Evolutionary conservation across 306 rosid genomes (phyloP).

Genomic region (Cicer yamashitae): DNA sequence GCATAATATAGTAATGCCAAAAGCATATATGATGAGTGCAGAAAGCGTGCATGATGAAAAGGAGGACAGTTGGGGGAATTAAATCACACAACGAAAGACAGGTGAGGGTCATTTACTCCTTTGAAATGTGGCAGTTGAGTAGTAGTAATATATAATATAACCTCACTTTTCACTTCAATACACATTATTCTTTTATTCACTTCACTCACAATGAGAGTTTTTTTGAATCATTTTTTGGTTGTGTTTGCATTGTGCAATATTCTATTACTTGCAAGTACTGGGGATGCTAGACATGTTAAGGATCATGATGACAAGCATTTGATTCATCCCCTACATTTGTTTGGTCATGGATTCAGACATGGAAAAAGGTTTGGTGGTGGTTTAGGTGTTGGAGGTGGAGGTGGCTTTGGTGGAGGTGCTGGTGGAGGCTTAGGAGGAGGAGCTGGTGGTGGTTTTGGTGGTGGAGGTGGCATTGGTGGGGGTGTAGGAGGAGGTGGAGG

Average conservation of each 20-base stretch:
- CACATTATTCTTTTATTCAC: background rate
- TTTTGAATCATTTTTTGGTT: constrained; percentile 4
- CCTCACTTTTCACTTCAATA: background rate
- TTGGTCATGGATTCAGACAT: constrained; percentile 39
- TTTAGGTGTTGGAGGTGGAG: constrained; percentile 11
- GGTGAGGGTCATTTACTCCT: constrained; percentile 47
- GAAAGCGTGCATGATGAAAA: no score
- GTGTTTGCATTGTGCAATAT: constrained; percentile 25
- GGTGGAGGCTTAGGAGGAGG: constrained; percentile 2
- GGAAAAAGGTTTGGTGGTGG: constrained; percentile 37
- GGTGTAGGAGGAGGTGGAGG: constrained; percentile 31
- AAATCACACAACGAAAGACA: constrained; percentile 8
- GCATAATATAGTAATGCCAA: no score
- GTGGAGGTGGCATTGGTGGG: background rate
- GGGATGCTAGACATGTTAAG: no score
- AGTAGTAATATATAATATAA: background rate
- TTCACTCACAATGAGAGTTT: constrained; percentile 4
- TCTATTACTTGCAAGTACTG: background rate
- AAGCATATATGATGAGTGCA: no score
- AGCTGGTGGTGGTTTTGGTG: background rate
- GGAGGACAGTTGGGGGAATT: constrained; percentile 44
- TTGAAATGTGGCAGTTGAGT: constrained; percentile 42
- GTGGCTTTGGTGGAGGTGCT: background rate
- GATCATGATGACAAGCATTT: no score
- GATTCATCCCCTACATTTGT: background rate